phyloP scores from a whole-genome alignment of 2,329 filamentous ascomycete genomes.

The Colletotrichum sublineola region DNA sequence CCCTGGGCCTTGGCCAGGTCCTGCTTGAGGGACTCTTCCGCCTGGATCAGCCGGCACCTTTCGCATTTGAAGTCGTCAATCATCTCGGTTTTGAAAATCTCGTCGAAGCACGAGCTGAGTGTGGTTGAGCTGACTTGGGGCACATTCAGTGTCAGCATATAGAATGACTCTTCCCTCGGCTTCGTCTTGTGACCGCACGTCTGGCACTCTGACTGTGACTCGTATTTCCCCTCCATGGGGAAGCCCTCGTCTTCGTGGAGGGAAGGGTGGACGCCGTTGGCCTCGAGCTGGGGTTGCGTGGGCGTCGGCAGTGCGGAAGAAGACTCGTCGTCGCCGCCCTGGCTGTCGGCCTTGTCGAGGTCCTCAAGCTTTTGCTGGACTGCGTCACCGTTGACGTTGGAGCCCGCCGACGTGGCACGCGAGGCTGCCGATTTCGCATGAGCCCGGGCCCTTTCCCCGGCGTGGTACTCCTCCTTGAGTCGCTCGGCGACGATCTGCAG shows the following conservation, averaged over 20 bases:
- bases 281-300: constrained; percentile 34
- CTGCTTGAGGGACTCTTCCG: constrained; percentile 72
- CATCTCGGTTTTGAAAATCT: constrained; percentile 92
- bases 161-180: constrained; percentile 86
- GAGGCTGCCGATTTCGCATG: constrained; percentile 59
- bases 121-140: constrained; percentile 86
- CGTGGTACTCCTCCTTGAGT: constrained; percentile 93
- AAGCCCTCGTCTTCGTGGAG: constrained; percentile 68
- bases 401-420: constrained; percentile 37
- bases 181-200: constrained; percentile 92
- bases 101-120: constrained; percentile 90
- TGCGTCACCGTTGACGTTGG: constrained; percentile 43
- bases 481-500: constrained; percentile 93
- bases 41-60: constrained; percentile 88
- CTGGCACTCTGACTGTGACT: constrained; percentile 95
- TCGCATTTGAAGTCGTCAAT: constrained; percentile 99
- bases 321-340: constrained; percentile 28
- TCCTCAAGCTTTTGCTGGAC: constrained; percentile 50
- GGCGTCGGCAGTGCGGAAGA: constrained; percentile 38
- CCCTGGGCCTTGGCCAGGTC: constrained; percentile 70
- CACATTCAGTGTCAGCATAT: constrained; percentile 91
- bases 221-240: constrained; percentile 90
- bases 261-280: constrained; percentile 32
- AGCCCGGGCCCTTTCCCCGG: constrained; percentile 79
- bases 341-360: constrained; percentile 44